Evolutionary conservation across 2,329 filamentous ascomycete species (phyloP).

Genomic region (Fusarium camptoceras): DNA sequence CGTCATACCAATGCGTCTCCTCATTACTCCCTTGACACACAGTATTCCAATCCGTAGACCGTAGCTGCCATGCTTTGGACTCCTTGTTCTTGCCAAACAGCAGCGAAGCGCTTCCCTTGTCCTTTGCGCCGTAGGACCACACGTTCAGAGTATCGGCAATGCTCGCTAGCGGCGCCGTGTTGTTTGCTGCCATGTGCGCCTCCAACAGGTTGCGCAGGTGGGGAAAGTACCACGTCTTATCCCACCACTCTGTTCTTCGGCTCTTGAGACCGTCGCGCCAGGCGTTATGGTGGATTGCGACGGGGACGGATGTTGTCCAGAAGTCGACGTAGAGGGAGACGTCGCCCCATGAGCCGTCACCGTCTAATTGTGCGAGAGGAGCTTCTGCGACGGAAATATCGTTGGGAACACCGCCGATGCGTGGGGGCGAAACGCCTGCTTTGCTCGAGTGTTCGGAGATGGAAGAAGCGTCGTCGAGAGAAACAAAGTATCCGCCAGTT

Average conservation of each 20-base stretch:
- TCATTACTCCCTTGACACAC: slow-evolving; percentile 35
- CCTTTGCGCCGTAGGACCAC: slow-evolving; percentile 28
- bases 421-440: slow-evolving; percentile 42
- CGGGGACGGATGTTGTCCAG: slow-evolving; percentile 42
- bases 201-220: slow-evolving; percentile 40
- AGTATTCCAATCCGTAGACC: slow-evolving; percentile 37
- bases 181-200: slow-evolving; percentile 29
- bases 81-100: slow-evolving; percentile 41
- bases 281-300: slow-evolving; percentile 45
- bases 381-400: slow-evolving; percentile 37
- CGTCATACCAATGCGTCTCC: slow-evolving; percentile 37
- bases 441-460: slow-evolving; percentile 33
- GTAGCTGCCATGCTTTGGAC: slow-evolving; percentile 33
- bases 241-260: slow-evolving; percentile 41
- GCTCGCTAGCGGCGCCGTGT: slow-evolving; percentile 26
- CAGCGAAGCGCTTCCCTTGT: slow-evolving; percentile 20
- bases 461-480: slow-evolving; percentile 25
- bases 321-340: slow-evolving; percentile 43
- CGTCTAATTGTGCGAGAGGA: slow-evolving; percentile 26
- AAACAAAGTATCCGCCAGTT: slow-evolving; percentile 43
- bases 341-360: slow-evolving; percentile 34
- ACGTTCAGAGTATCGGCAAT: slow-evolving; percentile 29
- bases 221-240: slow-evolving; percentile 46
- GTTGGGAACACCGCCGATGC: slow-evolving; percentile 36
- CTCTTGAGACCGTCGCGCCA: slow-evolving; percentile 43